A percentile compares a stretch with the other conserved stretches of the same genome.
Evolutionary conservation across 305 asterid species (phyloP).

Genomic region (Fraxinus platypoda): DNA sequence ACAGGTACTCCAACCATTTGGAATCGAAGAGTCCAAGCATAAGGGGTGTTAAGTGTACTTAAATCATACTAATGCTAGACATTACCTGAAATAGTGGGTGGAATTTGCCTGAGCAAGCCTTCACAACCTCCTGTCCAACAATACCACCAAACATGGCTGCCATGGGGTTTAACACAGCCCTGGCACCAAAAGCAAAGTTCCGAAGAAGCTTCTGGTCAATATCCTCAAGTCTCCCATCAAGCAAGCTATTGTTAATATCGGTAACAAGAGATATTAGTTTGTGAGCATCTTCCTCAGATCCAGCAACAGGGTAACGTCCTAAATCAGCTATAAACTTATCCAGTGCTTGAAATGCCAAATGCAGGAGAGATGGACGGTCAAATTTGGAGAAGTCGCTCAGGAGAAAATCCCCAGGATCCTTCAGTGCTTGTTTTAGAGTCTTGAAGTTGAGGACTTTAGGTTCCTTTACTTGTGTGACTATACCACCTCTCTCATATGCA

Average conservation of each 20-base stretch:
- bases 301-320: slow-evolving; percentile 39
- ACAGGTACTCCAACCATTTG: too few species aligned
- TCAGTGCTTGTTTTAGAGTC: slow-evolving; percentile 32
- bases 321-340: slow-evolving; percentile 30
- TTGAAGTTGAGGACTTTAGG: slow-evolving; percentile 37
- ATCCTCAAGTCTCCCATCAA: slow-evolving; percentile 26
- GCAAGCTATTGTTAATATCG: slow-evolving; percentile 27
- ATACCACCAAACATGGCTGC: slow-evolving; percentile 50
- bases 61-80: neutral
- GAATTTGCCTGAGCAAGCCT: slow-evolving; percentile 50
- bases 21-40: too few species aligned
- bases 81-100: slow-evolving; percentile 43
- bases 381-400: slow-evolving; percentile 43
- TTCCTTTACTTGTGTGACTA: slow-evolving; percentile 40
- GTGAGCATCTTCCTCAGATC: slow-evolving; percentile 41
- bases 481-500: slow-evolving; percentile 36
- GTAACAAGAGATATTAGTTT: slow-evolving; percentile 26
- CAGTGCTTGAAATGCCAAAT: slow-evolving; percentile 41
- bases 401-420: slow-evolving; percentile 42
- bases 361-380: slow-evolving; percentile 41
- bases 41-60: neutral
- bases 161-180: slow-evolving; percentile 48
- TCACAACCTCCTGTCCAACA: slow-evolving; percentile 46
- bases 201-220: slow-evolving; percentile 30
- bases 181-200: slow-evolving; percentile 36